Percentiles rank a stretch among this genome's conserved stretches.
Evolutionary conservation across 306 rosid genomes (phyloP).

Genomic region (Ziziphus jujuba): DNA sequence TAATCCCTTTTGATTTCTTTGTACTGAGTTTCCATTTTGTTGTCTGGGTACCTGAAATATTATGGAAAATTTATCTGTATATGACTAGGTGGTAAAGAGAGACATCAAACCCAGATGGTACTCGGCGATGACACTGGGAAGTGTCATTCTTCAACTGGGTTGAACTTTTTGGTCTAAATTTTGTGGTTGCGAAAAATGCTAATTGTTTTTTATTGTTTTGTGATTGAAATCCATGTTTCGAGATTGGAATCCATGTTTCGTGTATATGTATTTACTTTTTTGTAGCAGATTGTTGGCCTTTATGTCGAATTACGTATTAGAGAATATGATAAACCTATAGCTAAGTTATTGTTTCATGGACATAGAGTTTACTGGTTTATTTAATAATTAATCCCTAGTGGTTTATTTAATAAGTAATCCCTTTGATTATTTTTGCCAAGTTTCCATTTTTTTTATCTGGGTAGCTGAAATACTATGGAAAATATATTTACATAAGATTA

Average conservation of each 20-base stretch:
- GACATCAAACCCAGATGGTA: conserved; percentile 51
- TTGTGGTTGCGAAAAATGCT: neutral
- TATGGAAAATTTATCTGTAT: neutral
- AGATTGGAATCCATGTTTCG: no score
- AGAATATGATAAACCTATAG: no score
- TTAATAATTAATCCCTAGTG: neutral
- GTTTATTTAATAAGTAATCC: no score
- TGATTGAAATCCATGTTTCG: no score
- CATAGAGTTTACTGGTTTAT: neutral
- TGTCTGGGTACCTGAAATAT: neutral
- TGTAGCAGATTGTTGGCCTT: no score
- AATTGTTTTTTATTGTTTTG: neutral
- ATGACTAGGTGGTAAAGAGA: conserved; percentile 53
- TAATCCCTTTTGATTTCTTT: no score
- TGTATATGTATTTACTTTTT: no score
- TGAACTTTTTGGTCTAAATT: no score
- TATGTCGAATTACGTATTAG: no score
- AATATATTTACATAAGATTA: conserved; percentile 19
- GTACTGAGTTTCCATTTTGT: no score
- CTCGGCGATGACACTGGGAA: conserved; percentile 48
- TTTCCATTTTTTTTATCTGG: neutral
- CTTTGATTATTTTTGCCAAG: neutral
- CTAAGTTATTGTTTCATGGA: neutral
- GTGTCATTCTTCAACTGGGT: no score
- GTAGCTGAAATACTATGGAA: neutral